phyloP scores from a whole-genome alignment of 2,329 filamentous ascomycete genomes.

The Lasiodiplodia theobromae region DNA sequence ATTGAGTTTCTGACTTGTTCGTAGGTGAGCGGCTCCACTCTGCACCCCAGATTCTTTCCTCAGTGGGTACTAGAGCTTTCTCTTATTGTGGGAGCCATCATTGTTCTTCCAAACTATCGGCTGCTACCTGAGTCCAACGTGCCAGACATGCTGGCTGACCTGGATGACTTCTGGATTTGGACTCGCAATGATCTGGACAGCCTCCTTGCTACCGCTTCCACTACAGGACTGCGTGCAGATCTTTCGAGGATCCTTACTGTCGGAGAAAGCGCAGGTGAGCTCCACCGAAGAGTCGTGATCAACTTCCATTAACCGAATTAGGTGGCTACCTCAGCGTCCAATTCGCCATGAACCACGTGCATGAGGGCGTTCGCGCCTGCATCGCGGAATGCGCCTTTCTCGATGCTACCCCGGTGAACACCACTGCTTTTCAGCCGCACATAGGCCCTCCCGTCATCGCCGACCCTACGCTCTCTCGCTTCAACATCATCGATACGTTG shows the following conservation, averaged over 20 bases:
- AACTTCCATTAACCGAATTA: not conserved
- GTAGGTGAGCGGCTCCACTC: conserved; percentile 41
- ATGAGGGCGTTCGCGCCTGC: not conserved
- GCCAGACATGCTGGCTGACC: conserved; percentile 56
- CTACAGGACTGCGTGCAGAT: conserved; percentile 36
- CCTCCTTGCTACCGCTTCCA: conserved; percentile 25
- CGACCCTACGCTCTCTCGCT: conserved; percentile 34
- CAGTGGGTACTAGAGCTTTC: conserved; percentile 49
- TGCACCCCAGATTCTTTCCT: conserved; percentile 41
- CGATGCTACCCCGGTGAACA: conserved; percentile 22
- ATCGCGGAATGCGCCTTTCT: not conserved
- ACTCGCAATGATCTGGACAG: conserved; percentile 34
- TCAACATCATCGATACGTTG: conserved; percentile 34
- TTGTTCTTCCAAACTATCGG: conserved; percentile 59
- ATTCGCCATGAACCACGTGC: not conserved
- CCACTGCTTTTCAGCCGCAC: conserved; percentile 8
- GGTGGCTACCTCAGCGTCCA: conserved; percentile 9
- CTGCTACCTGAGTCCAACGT: conserved; percentile 58
- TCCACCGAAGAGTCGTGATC: too few species aligned
- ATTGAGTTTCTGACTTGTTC: conserved; percentile 1
- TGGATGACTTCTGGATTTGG: conserved; percentile 59
- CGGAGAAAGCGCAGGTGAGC: conserved; percentile 33
- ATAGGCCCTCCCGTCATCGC: conserved; percentile 35
- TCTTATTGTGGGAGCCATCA: conserved; percentile 51
- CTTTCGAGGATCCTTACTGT: not conserved